phyloP scores from a whole-genome alignment of 2,329 filamentous ascomycete genomes.

The Aspergillus aculeatus region DNA sequence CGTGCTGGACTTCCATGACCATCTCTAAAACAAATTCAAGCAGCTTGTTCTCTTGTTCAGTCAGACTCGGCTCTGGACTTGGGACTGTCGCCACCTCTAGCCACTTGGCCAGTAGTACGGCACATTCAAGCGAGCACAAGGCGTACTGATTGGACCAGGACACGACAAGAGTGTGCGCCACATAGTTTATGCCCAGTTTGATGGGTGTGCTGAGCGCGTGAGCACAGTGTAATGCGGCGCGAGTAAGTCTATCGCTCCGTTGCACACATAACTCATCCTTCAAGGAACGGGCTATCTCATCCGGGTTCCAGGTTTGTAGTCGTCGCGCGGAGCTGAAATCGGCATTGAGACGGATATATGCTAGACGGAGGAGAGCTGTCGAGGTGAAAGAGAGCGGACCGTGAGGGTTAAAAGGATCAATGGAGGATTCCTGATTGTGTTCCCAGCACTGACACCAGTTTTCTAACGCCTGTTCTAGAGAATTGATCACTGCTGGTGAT shows the following conservation, averaged over 20 bases:
- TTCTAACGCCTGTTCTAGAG: slow-evolving; percentile 33
- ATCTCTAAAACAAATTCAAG: slow-evolving; percentile 39
- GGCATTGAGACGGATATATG: slow-evolving; percentile 36
- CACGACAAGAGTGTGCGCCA: slow-evolving; percentile 56
- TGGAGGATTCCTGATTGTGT: slow-evolving; percentile 35
- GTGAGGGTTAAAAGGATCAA: slow-evolving; percentile 35
- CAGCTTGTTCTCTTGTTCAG: slow-evolving; percentile 34
- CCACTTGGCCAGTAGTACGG: slow-evolving; percentile 53
- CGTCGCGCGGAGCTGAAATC: slow-evolving; percentile 35
- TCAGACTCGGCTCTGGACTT: slow-evolving; percentile 26
- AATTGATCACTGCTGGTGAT: slow-evolving; percentile 25
- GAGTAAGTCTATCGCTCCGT: slow-evolving; percentile 45
- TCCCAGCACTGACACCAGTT: slow-evolving; percentile 39
- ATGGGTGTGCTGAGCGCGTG: slow-evolving; percentile 59
- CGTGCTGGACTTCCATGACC: slow-evolving; percentile 37
- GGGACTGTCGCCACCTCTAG: slow-evolving; percentile 32
- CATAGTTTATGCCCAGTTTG: slow-evolving; percentile 54
- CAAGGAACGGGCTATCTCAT: slow-evolving; percentile 31
- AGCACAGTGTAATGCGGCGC: slow-evolving; percentile 54
- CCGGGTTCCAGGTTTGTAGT: slow-evolving; percentile 33
- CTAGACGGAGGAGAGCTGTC: slow-evolving; percentile 32
- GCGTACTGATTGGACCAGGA: slow-evolving; percentile 60
- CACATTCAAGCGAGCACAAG: slow-evolving; percentile 55
- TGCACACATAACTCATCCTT: slow-evolving; percentile 40
- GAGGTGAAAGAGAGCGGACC: slow-evolving; percentile 37